Evolutionary conservation across 495 filamentous ascomycete genomes (phyloP).

Genomic region (Aspergillus diversus): DNA sequence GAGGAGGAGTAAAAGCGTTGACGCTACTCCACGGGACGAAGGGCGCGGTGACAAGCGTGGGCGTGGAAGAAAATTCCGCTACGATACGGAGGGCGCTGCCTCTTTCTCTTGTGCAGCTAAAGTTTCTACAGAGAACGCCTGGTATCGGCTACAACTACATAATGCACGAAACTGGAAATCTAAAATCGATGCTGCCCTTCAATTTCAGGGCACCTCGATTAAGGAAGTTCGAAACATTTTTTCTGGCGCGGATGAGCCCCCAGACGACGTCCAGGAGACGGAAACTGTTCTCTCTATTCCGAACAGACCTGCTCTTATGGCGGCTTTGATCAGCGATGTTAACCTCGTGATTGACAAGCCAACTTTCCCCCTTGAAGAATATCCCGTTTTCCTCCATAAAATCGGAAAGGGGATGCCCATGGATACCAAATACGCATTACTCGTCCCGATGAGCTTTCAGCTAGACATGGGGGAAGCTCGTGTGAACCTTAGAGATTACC

Average conservation of each 20-base stretch:
- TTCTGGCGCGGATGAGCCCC: slow-evolving; percentile 80
- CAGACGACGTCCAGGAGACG: slow-evolving; percentile 76
- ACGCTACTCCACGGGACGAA: slow-evolving; percentile 42
- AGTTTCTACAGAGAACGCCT: slow-evolving; percentile 73
- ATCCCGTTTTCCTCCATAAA: slow-evolving; percentile 78
- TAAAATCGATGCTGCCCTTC: slow-evolving; percentile 77
- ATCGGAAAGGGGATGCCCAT: slow-evolving; percentile 96
- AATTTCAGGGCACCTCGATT: slow-evolving; percentile 70
- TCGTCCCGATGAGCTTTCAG: slow-evolving; percentile 88
- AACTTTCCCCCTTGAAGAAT: slow-evolving; percentile 79
- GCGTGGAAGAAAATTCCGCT: slow-evolving; percentile 61
- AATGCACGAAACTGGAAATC: slow-evolving; percentile 93
- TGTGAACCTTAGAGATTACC: slow-evolving; percentile 87
- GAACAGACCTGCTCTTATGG: slow-evolving; percentile 83
- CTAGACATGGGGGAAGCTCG: slow-evolving; percentile 90
- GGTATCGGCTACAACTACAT: slow-evolving; percentile 71
- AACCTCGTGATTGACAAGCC: slow-evolving; percentile 90
- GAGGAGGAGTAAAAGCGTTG: slow-evolving; percentile 58
- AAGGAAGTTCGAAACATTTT: slow-evolving; percentile 80
- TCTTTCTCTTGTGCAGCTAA: slow-evolving; percentile 69
- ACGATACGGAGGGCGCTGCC: slow-evolving; percentile 76
- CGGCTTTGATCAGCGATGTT: slow-evolving; percentile 79
- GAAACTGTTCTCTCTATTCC: slow-evolving; percentile 88
- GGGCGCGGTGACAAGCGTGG: slow-evolving; percentile 30
- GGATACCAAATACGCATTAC: slow-evolving; percentile 84